A percentile compares a stretch with the other conserved stretches of the same genome.
Evolutionary conservation across 257 asterid genomes (phyloP).

Genomic region (Jaltomata sinuosa): DNA sequence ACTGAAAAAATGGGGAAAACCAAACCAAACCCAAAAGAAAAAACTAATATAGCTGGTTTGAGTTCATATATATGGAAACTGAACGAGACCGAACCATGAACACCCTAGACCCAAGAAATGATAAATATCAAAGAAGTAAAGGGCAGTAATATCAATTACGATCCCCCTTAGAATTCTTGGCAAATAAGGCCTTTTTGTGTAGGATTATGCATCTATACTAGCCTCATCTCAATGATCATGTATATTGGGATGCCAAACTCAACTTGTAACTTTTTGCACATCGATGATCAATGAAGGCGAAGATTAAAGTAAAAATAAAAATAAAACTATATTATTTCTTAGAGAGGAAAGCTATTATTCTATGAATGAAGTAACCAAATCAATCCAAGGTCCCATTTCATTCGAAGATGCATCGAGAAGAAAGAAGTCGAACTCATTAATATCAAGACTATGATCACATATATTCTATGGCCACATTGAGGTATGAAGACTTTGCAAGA

Average conservation of each 20-base stretch:
- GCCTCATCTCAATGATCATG: no score
- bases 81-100: neutral
- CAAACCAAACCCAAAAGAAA: neutral
- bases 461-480: neutral
- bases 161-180: no score
- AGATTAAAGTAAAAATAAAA: no score
- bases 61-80: neutral
- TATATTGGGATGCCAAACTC: no score
- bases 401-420: neutral
- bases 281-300: no score
- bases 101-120: neutral
- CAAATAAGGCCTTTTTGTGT: no score
- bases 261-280: no score
- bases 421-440: neutral
- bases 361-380: neutral
- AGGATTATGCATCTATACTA: no score
- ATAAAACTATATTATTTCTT: neutral
- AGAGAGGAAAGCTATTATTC: neutral
- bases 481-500: neutral
- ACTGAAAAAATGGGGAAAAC: neutral
- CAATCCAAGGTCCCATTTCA: neutral
- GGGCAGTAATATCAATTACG: no score
- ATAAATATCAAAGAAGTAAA: no score
- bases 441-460: neutral
- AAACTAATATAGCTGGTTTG: neutral